Conservation (phyloP, 768 basidiomycete genomes). For the Agrocybe chaxingu region DNA sequence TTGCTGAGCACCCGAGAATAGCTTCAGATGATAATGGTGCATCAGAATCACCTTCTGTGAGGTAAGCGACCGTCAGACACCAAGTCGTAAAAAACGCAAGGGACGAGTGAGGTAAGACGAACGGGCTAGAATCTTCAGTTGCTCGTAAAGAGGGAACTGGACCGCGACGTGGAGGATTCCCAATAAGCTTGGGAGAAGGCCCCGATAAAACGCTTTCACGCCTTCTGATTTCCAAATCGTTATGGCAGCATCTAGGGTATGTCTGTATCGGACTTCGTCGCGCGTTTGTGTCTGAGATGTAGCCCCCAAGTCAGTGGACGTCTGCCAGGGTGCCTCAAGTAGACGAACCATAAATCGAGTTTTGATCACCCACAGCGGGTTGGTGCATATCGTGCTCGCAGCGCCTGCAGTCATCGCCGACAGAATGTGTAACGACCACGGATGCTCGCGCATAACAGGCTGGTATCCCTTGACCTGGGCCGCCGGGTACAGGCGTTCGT, state of each 20-base stretch:
- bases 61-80: constrained; percentile 8
- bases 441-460: constrained; percentile 74
- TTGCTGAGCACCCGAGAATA: constrained; percentile 88
- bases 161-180: constrained; percentile 96
- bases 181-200: constrained; percentile 86
- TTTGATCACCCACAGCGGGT: constrained; percentile 98
- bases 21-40: constrained; percentile 52
- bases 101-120: constrained; percentile 30
- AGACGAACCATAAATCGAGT: constrained; percentile 91
- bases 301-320: background rate
- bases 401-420: constrained; percentile 97
- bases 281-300: constrained; percentile 72
- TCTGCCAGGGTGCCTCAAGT: background rate
- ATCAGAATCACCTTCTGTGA: constrained; percentile 42
- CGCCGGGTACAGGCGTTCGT: constrained; percentile 69
- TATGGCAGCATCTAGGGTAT: constrained; percentile 85
- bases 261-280: constrained; percentile 75
- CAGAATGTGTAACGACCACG: constrained; percentile 84
- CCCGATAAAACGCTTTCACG: constrained; percentile 86
- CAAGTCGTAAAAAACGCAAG: constrained; percentile 4
- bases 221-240: constrained; percentile 94
- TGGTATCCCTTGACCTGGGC: constrained; percentile 86
- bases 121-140: constrained; percentile 86
- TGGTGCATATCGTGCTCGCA: constrained; percentile 88
- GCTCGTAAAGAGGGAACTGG: constrained; percentile 96